phyloP scores from a whole-genome alignment of 306 rosid species.

The Gleditsia sinensis region DNA sequence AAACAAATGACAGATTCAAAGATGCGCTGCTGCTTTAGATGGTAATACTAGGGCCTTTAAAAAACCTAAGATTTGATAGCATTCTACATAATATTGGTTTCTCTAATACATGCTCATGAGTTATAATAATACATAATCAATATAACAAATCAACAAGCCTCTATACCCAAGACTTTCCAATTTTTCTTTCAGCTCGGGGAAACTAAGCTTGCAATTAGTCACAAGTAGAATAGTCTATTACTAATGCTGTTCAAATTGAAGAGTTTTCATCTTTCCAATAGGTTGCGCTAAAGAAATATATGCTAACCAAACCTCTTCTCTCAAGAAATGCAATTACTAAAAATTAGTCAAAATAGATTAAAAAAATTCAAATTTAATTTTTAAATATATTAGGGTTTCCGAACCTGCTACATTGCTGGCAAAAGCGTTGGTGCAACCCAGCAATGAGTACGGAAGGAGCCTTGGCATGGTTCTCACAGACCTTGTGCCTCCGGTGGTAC shows the following conservation, averaged over 20 bases:
- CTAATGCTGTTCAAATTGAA: background rate
- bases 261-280: conserved; percentile 3
- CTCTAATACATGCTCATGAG: background rate
- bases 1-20: too few relatives aligned
- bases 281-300: background rate
- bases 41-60: too few relatives aligned
- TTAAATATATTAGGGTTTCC: conserved; percentile 53
- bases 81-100: background rate
- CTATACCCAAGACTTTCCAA: background rate
- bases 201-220: background rate
- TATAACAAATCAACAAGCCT: background rate
- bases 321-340: background rate
- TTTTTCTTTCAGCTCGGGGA: too few relatives aligned
- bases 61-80: too few relatives aligned
- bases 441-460: conserved; percentile 59
- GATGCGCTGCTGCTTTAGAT: too few relatives aligned
- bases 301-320: background rate
- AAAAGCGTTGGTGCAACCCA: conserved; percentile 71
- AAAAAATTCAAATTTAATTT: too few relatives aligned
- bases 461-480: conserved; percentile 84
- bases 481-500: conserved; percentile 87
- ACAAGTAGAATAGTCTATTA: background rate
- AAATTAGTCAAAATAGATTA: background rate
- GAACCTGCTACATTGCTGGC: conserved; percentile 99
- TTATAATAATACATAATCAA: background rate